phyloP scores from a whole-genome alignment of 2,329 filamentous ascomycete genomes.

The Talaromyces pinophilus region DNA sequence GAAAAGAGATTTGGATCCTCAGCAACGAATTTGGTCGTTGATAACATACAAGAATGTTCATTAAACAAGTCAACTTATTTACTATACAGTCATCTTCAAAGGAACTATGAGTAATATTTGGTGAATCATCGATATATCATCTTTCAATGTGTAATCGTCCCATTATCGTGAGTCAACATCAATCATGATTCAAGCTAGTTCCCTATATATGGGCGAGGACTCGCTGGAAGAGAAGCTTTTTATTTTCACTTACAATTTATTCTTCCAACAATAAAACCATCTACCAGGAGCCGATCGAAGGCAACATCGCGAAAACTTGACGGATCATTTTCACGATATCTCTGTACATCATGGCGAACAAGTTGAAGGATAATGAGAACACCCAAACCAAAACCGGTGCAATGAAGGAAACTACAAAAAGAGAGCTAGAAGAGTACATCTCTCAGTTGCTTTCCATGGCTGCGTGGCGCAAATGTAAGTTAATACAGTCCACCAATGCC shows the following conservation, averaged over 20 bases:
- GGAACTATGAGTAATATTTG: not conserved
- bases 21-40: not conserved
- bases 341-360: not conserved
- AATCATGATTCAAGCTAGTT: not conserved
- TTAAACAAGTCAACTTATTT: not conserved
- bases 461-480: not conserved
- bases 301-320: not conserved
- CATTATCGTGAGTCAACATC: not conserved
- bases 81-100: not conserved
- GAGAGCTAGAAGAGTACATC: not conserved
- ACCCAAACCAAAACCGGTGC: not conserved
- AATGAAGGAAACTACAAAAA: not conserved
- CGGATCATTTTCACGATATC: not conserved
- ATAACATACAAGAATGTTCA: not conserved
- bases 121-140: not conserved
- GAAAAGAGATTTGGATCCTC: not conserved
- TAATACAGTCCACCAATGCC: not conserved
- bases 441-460: not conserved
- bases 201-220: not conserved
- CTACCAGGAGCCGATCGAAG: not conserved
- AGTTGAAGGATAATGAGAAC: not conserved
- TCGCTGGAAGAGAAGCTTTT: not conserved
- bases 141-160: not conserved
- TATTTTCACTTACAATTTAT: not conserved
- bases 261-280: too few relatives aligned